Conservation (phyloP, 352 stramenopile species). For the Phytopythium oedochilum region DNA sequence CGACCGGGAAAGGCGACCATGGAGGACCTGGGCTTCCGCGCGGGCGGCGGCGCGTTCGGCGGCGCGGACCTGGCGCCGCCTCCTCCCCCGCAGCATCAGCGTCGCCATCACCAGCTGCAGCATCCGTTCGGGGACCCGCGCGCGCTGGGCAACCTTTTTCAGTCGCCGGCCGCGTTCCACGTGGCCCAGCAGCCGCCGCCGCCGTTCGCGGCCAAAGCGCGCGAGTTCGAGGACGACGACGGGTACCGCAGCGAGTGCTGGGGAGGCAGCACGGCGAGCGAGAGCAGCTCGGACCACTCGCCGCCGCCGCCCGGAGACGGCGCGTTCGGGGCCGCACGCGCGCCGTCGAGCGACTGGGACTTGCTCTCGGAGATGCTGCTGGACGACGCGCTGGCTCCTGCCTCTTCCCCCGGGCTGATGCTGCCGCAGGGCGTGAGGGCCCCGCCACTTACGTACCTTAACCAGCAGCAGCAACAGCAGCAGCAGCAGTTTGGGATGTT, state of each 20-base stretch:
- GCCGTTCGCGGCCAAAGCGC: neutral
- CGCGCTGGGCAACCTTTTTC: neutral
- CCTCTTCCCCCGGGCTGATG: constrained; percentile 5
- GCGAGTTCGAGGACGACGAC: neutral
- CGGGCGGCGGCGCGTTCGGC: neutral
- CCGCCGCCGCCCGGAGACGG: neutral
- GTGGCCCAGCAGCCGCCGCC: neutral
- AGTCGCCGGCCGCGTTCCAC: neutral
- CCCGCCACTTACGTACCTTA: neutral
- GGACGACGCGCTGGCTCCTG: constrained; percentile 28
- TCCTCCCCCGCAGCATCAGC: neutral
- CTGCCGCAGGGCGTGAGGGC: neutral
- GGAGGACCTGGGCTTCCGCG: neutral
- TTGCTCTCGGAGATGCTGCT: constrained; percentile 53
- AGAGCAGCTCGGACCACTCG: constrained; percentile 5
- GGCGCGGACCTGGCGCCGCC: neutral
- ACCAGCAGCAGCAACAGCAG: constrained; percentile 2
- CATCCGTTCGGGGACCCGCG: neutral
- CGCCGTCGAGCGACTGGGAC: constrained; percentile 34
- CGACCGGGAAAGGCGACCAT: neutral
- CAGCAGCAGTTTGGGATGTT: neutral
- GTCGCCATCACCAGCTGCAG: neutral
- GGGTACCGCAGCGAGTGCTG: constrained; percentile 4
- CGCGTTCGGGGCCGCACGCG: neutral
- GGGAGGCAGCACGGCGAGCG: constrained; percentile 1